These are phyloP conservation scores for Phytophthora meadii DNA, from an alignment of 352 stramenopile species.

Conservation along the genomic window DNA sequence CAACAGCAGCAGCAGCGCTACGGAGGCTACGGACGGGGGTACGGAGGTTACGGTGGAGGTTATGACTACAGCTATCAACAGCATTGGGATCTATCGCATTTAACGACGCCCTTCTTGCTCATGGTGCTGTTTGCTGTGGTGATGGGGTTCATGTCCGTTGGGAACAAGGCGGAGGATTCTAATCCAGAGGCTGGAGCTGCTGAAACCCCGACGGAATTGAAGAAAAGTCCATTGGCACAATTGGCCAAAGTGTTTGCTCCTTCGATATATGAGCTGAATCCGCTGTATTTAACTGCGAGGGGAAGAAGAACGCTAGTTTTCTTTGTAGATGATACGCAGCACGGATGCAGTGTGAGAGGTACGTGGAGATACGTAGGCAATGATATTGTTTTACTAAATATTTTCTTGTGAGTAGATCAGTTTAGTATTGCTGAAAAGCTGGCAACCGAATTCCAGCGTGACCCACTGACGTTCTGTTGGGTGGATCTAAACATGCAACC, in stretches of 20 bases:
- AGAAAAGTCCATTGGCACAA: slow-evolving; percentile 48
- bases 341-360: slow-evolving; percentile 69
- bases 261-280: slow-evolving; percentile 72
- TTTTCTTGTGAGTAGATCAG: slow-evolving; percentile 57
- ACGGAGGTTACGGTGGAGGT: slow-evolving; percentile 5
- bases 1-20: slow-evolving; percentile 57
- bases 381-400: not conserved
- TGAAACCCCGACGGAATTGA: not conserved
- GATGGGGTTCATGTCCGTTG: slow-evolving; percentile 53
- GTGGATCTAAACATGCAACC: slow-evolving; percentile 52
- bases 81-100: slow-evolving; percentile 36
- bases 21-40: slow-evolving; percentile 4
- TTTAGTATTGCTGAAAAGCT: slow-evolving; percentile 72
- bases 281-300: slow-evolving; percentile 66
- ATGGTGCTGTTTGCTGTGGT: slow-evolving; percentile 49
- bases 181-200: slow-evolving; percentile 2
- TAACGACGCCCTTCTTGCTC: slow-evolving; percentile 61
- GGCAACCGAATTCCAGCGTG: slow-evolving; percentile 67
- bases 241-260: slow-evolving; percentile 75
- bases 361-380: not conserved
- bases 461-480: slow-evolving; percentile 86
- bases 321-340: slow-evolving; percentile 52
- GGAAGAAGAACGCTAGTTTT: slow-evolving; percentile 71
- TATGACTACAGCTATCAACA: slow-evolving; percentile 41
- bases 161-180: slow-evolving; percentile 33